phyloP scores from a whole-genome alignment of 2,329 filamentous ascomycete genomes.

The Domatiomyces catenatus region DNA sequence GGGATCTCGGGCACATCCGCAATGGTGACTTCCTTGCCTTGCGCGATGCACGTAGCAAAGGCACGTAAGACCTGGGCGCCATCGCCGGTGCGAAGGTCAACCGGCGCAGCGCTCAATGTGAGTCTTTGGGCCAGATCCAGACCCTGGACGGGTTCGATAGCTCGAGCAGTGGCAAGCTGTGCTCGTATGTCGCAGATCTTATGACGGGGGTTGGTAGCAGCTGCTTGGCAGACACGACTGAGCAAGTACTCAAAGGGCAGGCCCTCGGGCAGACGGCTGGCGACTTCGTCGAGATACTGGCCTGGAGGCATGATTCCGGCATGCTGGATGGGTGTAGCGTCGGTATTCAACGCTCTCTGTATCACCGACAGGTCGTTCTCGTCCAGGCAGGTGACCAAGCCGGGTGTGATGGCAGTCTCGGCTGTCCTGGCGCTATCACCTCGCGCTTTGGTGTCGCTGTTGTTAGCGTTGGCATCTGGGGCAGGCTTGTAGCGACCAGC shows the following conservation, averaged over 20 bases:
- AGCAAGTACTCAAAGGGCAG: constrained; percentile 77
- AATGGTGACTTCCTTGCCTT: constrained; percentile 50
- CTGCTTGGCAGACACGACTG: constrained; percentile 55
- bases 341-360: constrained; percentile 43
- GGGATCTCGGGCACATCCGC: constrained; percentile 56
- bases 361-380: constrained; percentile 51
- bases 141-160: constrained; percentile 53
- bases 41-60: constrained; percentile 54
- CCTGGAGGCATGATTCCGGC: constrained; percentile 64
- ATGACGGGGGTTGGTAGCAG: constrained; percentile 49
- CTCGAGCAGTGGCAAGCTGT: constrained; percentile 51
- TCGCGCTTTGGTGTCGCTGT: neutral
- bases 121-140: constrained; percentile 61
- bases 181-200: constrained; percentile 52
- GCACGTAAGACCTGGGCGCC: constrained; percentile 38
- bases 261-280: constrained; percentile 62
- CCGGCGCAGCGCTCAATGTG: constrained; percentile 57
- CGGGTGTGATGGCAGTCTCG: constrained; percentile 31
- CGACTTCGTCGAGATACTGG: constrained; percentile 56
- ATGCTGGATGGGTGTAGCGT: constrained; percentile 49
- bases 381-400: constrained; percentile 67
- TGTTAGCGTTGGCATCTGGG: constrained; percentile 32
- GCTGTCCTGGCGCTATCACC: constrained; percentile 6
- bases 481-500: constrained; percentile 75
- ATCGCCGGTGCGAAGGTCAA: constrained; percentile 32